Base-by-base conservation (phyloP, 306 rosid species). In the Quercus alba region DNA sequence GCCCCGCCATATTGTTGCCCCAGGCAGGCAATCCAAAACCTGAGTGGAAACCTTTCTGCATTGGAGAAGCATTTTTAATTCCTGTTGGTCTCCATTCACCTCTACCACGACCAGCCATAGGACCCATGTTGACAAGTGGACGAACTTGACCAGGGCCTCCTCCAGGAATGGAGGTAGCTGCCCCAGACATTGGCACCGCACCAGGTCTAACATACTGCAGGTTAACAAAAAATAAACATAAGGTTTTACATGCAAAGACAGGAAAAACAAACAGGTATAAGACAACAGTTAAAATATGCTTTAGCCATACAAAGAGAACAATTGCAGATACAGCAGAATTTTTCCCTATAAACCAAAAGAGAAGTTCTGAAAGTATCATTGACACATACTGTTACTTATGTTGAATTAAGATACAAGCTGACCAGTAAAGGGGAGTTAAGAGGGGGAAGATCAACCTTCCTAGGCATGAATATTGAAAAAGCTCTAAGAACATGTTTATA, bases 71-170 rank as follows among this genome's bases (percentile, higher is more conserved):
- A 54, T 85, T 91, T 87, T 93, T 95, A 19, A 88, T 56, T 82
- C 94, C 98, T 72, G 85, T 30, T 49, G 99, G 97, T 89, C 98
- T 92, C 99, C 99, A 96, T 66, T 96, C 99, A 84, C 98, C 98
- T 84, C 99, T 88, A 67, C 97, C 99, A 78, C 98, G 94, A 84
- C 99, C 99, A 85, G 84, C 77, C 71, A 81, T 20, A 44, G 86
- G 84, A 80, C 84, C 93, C 89, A 91, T 74, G 89, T 81, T 90
- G 58, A 78, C 84, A 58, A 73, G 91, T 4, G 99, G 98, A 77
- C 98, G 99, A 89, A 88, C 88, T 88, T 84, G 99, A 86, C 91
- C 91, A 77, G 94, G 87, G 62, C 87, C 88, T 76, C 87, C 97
- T 86, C 90, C 99, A 23, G 90, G 97, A 77, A 85, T 81, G 80